Evolutionary conservation across 176 grass and related monocot genomes (phyloP), one percentile per base, ranked within the genome.

Genomic region (Puccinellia tenuiflora): DNA sequence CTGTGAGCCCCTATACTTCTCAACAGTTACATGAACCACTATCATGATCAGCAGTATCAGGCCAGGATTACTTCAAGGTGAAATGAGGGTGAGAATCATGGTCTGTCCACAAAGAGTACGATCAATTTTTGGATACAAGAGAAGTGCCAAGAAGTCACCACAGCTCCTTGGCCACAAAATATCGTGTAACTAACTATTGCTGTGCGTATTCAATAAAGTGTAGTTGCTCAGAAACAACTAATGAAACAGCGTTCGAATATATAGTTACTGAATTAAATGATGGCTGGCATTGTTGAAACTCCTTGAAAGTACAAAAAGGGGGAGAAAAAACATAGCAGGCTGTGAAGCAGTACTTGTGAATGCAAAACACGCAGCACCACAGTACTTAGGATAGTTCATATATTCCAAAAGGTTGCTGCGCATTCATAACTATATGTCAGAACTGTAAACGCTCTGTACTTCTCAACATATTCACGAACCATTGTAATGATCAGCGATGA

Each of bases 341-440:
- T 82, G 63, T 40, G 39, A 62, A 82, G 10, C 37, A 64, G 37
- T 78, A 62, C 22, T 14, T 66, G 71, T 65, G 76, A 85, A 51
- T 21, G 6, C 10, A 78, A 78, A 55, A 77, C 71, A 51, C 4
- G n/a, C 35, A 51, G 20, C n/a, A 78, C 9, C 39, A 55, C 30
- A 50, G 14, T 50, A 11, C 29, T 48, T 9, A 20, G 26, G 66
- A 42, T 40, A 56, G 20, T 79, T 62, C 39, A 69, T 69, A 4
- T 56, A 4, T 56, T 56, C 3, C 54, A 56, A 18, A 56, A 54
- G 2, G 43, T 6, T 34, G 28, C n/a, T 60, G 35, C 16, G 38
- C 28, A 59, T 15, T 33, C 21, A 4, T 56, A 31, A 73, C 21
- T 55, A 72, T 43, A 71, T 38, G 28, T 16, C 67, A 80, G 34